Conservation (phyloP, 305 asterid genomes). For the Andrographis paniculata region DNA sequence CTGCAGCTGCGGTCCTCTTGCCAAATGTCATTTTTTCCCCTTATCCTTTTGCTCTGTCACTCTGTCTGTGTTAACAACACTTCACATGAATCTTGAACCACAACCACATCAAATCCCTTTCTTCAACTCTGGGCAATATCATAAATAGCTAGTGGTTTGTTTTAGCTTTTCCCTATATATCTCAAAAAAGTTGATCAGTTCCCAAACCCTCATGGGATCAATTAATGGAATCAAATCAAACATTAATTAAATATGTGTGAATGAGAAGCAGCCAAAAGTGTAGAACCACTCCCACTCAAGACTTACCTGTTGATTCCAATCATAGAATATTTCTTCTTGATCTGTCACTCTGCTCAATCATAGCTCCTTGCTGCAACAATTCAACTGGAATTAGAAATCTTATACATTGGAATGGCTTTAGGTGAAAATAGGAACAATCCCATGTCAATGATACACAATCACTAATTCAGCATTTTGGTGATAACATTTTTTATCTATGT, state of each 20-base stretch:
- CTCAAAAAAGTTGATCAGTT: not conserved
- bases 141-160: not conserved
- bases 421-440: not conserved
- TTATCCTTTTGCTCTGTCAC: not conserved
- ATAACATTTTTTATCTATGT: too few relatives aligned
- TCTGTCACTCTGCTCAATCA: not conserved
- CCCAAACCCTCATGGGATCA: not conserved
- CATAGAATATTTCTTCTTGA: not conserved
- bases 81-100: conserved; percentile 1
- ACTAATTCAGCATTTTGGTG: too few relatives aligned
- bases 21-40: not conserved
- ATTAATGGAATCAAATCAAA: not conserved
- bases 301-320: not conserved
- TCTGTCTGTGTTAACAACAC: too few relatives aligned
- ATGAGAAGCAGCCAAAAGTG: not conserved
- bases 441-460: too few relatives aligned
- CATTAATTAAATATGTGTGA: not conserved
- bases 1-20: conserved; percentile 2
- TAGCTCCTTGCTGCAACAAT: too few relatives aligned
- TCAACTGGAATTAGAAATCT: not conserved
- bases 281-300: not conserved
- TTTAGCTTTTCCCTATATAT: too few relatives aligned
- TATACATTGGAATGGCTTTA: not conserved
- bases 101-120: not conserved
- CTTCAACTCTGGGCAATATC: not conserved